phyloP scores from a whole-genome alignment of 306 rosid genomes.

The Cucurbita moschata region DNA sequence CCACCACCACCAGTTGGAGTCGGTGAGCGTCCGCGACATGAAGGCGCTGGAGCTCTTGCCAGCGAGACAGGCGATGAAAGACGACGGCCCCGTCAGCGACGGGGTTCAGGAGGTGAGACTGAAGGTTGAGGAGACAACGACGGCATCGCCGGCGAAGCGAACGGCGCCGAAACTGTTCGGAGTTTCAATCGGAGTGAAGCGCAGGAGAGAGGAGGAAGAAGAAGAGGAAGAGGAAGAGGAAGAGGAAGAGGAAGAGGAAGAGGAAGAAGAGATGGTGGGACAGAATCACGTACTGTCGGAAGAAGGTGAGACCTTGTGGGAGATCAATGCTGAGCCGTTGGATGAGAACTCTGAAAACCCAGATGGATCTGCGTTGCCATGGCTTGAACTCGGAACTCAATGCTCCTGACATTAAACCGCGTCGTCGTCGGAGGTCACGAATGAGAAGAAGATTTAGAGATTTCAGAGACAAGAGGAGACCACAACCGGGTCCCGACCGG shows the following conservation, averaged over 20 bases:
- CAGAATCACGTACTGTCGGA: constrained; percentile 23
- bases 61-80: constrained; percentile 9
- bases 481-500: not conserved
- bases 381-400: constrained; percentile 48
- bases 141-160: not conserved
- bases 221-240: constrained; percentile 24
- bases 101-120: not conserved
- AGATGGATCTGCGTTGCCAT: constrained; percentile 22
- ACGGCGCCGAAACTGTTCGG: constrained; percentile 57
- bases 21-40: constrained; percentile 15
- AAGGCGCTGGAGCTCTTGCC: constrained; percentile 38
- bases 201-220: constrained; percentile 1
- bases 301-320: constrained; percentile 11
- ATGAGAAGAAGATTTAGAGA: not conserved
- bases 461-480: not conserved
- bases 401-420: not conserved
- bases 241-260: no score
- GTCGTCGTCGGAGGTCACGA: not conserved
- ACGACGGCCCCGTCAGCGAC: not conserved
- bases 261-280: constrained; percentile 17
- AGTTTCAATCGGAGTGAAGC: constrained; percentile 64
- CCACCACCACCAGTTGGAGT: constrained; percentile 28
- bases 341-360: constrained; percentile 36
- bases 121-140: not conserved
- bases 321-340: constrained; percentile 42